These are phyloP conservation scores for Phytopythium helicoides DNA, from an alignment of 352 stramenopile species.

Conservation along the genomic window DNA sequence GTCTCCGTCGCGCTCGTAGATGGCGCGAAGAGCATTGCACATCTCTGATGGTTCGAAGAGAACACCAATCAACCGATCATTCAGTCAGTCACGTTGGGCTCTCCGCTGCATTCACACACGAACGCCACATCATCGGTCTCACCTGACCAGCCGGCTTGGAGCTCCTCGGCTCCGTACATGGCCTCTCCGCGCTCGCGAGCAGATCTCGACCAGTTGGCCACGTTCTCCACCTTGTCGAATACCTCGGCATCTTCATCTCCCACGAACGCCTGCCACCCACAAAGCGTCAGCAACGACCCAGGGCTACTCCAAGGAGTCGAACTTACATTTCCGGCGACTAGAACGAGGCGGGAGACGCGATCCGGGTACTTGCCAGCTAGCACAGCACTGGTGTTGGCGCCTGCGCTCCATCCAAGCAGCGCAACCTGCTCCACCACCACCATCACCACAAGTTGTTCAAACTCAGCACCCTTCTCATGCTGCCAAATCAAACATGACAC, in stretches of 20 bases:
- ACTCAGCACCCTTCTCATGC: no score
- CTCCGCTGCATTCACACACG: no score
- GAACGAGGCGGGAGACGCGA: conserved; percentile 62
- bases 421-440: no score
- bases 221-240: conserved; percentile 44
- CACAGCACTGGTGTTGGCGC: conserved; percentile 70
- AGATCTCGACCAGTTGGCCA: conserved; percentile 49
- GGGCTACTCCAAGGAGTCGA: no score
- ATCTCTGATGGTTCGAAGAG: no score
- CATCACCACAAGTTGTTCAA: no score
- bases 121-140: no score
- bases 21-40: conserved; percentile 23
- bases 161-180: conserved; percentile 48
- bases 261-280: conserved; percentile 81
- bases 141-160: conserved; percentile 61
- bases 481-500: no score
- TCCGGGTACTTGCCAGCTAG: conserved; percentile 67
- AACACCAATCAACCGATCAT: no score
- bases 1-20: conserved; percentile 60
- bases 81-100: no score
- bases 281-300: no score
- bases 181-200: conserved; percentile 43
- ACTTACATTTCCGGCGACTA: conserved; percentile 82
- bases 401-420: conserved; percentile 72
- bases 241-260: conserved; percentile 67